Evolutionary conservation across 148 eudicot species (phyloP), one percentile per base, ranked within the genome.

Genomic region (Fallopia convolvulus): DNA sequence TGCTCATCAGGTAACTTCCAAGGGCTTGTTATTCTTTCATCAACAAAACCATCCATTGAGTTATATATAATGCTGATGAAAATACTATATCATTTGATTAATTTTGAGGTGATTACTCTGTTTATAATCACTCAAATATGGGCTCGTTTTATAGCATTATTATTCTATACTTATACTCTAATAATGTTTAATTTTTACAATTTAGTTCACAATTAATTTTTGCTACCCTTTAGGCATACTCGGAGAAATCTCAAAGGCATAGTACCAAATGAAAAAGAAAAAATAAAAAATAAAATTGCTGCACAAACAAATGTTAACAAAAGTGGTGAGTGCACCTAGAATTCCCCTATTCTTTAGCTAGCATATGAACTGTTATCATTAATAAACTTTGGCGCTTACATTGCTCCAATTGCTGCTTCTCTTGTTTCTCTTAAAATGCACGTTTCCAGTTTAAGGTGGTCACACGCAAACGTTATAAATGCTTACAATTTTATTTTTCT

Each of bases 1-100:
- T 63, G 94, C 94, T 74, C 94, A 90, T 81, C 94, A 90, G 92
- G 94, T 90, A 85, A 72, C 63, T 5, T 68, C 17, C 56, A 23
- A 18, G 75, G 50, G 8, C 15, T 73, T 73, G 20, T 26, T 33
- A 68, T 1, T 68, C 46, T 68, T 30, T 39, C 44, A 15, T 14
- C 46, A 36, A 68, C 8, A 3, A 23, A 60, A 23, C 12, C 66
- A 60, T 60, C 33, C 72, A 33, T 5, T 20, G 65, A 23, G 58
- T 3, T 50, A 50, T 0, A 52, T 14, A 52, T 15, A 14, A 15
- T 52, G 58, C 18, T 15, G 58, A 52, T 14, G 58, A 15, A 52
- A 14, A 52, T 21, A 52, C 8, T 1, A 52, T 1, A 52, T 44
- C 47, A 44, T 44, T 7, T 44, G 47, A 44, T 52, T 52, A 55